Evolutionary conservation across 1,139 yeast genomes (phyloP).

Genomic region (Yamadazyma atlantica): DNA sequence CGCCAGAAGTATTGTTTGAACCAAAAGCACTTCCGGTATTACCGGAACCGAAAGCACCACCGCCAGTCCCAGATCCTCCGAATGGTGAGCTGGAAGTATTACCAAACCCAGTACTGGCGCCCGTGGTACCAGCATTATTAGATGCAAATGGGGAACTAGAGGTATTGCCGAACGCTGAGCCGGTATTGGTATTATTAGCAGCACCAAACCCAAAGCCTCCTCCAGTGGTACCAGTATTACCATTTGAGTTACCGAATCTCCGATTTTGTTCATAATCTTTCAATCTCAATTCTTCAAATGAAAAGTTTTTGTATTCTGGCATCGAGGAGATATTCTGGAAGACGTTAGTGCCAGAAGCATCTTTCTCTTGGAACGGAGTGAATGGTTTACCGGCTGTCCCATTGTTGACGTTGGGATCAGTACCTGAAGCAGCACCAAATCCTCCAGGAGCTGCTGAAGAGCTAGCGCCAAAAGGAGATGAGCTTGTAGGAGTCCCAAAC

Average conservation of each 20-base stretch:
- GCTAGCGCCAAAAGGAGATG: too few species aligned
- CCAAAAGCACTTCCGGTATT: conserved; percentile 16
- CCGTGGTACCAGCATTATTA: conserved; percentile 1
- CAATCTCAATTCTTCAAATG: conserved; percentile 84
- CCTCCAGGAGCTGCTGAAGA: too few species aligned
- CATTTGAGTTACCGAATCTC: conserved; percentile 49
- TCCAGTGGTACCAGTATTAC: conserved; percentile 20
- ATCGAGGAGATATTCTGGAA: conserved; percentile 80
- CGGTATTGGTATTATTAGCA: conserved; percentile 14
- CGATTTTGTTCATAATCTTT: conserved; percentile 85
- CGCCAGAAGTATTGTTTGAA: background rate
- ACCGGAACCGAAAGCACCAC: conserved; percentile 12
- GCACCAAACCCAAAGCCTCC: conserved; percentile 44
- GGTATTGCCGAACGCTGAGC: conserved; percentile 18
- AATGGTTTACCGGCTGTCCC: conserved; percentile 79
- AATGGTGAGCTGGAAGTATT: conserved; percentile 1
- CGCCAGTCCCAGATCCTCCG: conserved; percentile 11
- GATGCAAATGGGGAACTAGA: conserved; percentile 2
- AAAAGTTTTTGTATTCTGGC: conserved; percentile 84
- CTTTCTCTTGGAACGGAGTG: conserved; percentile 69
- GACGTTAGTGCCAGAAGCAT: conserved; percentile 53
- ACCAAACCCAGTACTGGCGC: conserved; percentile 1
- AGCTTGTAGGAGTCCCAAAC: conserved; percentile 25
- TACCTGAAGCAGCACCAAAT: conserved; percentile 23
- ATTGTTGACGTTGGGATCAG: conserved; percentile 42